These are phyloP conservation scores for Elsinoe arachidis DNA, from an alignment of 2,329 filamentous ascomycete genomes.

Conservation along the genomic window DNA sequence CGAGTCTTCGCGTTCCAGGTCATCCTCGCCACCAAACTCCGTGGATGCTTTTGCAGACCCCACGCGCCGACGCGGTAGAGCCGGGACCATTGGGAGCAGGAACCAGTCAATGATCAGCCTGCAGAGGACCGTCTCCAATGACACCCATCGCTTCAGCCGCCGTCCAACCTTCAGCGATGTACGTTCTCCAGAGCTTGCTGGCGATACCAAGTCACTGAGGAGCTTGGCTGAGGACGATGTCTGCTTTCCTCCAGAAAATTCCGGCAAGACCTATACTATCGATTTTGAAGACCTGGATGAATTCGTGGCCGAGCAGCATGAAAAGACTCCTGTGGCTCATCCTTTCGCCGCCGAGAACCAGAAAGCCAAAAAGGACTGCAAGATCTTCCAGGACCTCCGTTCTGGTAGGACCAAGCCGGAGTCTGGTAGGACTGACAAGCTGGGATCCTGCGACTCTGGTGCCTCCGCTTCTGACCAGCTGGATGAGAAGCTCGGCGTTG, in stretches of 20 bases:
- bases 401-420: too few species aligned
- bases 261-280: conserved; percentile 70
- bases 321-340: conserved; percentile 39
- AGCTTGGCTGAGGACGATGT: conserved; percentile 75
- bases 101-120: conserved; percentile 49
- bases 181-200: conserved; percentile 42
- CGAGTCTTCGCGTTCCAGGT: conserved; percentile 47
- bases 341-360: conserved; percentile 26
- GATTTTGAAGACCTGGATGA: conserved; percentile 93
- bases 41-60: conserved; percentile 95
- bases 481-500: conserved; percentile 26
- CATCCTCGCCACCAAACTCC: conserved; percentile 84
- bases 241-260: conserved; percentile 74
- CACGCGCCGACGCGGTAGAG: conserved; percentile 65
- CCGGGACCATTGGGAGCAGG: conserved; percentile 56
- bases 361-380: conserved; percentile 22
- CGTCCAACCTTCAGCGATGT: conserved; percentile 52
- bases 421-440: not conserved
- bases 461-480: conserved; percentile 26
- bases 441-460: conserved; percentile 9
- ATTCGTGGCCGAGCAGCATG: conserved; percentile 60
- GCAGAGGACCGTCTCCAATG: conserved; percentile 62
- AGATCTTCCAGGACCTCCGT: conserved; percentile 12
- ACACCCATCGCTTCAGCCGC: conserved; percentile 47
- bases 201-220: conserved; percentile 51